Evolutionary conservation across 257 asterid species (phyloP), one percentile per base, ranked within the genome.

Genomic region (Henckelia pumila): DNA sequence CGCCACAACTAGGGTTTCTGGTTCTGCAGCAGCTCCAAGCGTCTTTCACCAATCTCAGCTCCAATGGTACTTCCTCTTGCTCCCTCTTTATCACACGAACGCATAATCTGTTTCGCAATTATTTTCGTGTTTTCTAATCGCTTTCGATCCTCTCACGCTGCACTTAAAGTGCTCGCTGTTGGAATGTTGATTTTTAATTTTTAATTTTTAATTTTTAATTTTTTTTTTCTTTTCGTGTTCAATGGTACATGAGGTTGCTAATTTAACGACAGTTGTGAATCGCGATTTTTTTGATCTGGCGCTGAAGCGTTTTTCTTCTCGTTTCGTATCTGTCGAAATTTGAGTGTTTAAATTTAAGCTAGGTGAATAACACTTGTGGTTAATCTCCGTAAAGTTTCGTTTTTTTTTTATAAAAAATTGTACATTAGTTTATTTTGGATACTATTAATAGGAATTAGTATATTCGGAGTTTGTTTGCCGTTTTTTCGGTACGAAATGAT

Each of bases 31-130:
- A 14, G 52, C 52, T 40, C 35, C 32, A 6, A 6, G 35, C 72
- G 2, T 14, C 53, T 17, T 58, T 67, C 63, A 57, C 64, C 62
- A 60, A 71, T 24, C 28, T 19, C 24, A 25, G 69, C 16, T 68
- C 68, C 68, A 23, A 79, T 79, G 83, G 83, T 75, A 75, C 44
- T 6, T 17, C 33, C 9, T 28, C 20, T 19, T 40, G 37, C 61
- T 40, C 58, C 26, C 50, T 26, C 29, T 28, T 28, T 28, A 0
- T 3, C 3, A 20, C 20, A 14, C 29, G 28, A 35, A 49, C 49
- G 52, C 29, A 40, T 50, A 2, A 25, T 7, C 47, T 58, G 4
- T n/a, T 11, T 3, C 52, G 21, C 26, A 17, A 19, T 70, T 64
- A 20, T 52, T 28, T 66, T 71, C 55, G 4, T 71, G 13, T 10